Evolutionary conservation across 2,329 filamentous ascomycete genomes (phyloP), one percentile per base, ranked within the genome.

Genomic region (Aspergillus transmontanensis): DNA sequence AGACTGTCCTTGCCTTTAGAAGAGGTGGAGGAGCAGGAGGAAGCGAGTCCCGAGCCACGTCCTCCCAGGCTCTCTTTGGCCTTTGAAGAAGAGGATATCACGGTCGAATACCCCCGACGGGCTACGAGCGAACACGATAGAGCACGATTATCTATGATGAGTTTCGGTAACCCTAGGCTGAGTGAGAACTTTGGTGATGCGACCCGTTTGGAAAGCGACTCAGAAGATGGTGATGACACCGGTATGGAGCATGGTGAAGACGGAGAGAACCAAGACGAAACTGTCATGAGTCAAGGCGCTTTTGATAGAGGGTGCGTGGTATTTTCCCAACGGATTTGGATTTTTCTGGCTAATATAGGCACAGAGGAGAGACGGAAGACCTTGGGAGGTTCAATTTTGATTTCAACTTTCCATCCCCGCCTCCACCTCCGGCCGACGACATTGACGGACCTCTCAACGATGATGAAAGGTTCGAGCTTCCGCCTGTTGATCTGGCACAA

Each of bases 161-260:
- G 83, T 63, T 76, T 79, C 58, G 78, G 75, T 14, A 76, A 73
- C 57, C 71, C 75, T 26, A 73, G 80, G 23, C 71, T 84, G 55
- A 86, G 83, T 67, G 84, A 85, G 62, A 76, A 81, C 61, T 86
- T 86, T 67, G 82, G 76, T 1, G 83, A 83, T 60, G 65, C 81
- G 54, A 81, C 79, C 21, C 76, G 80, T 60, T 64, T 83, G 10
- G 82, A 83, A 58, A 79, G 80, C 14, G 80, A 76, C 1, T 80
- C 66, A 16, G 78, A 80, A 34, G 70, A 62, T 23, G 75, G 69
- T 16, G 81, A 82, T 34, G 72, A 77, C 28, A 76, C 78, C 12
- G 71, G 79, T 21, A 72, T 80, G 32, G 69, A 74, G 16, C 60
- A 58, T 23, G 75, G 76, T 28, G 78, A 79, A 16, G 73, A 74